phyloP scores from a whole-genome alignment of 2,329 filamentous ascomycete species.

The Venturiaceae sp. region DNA sequence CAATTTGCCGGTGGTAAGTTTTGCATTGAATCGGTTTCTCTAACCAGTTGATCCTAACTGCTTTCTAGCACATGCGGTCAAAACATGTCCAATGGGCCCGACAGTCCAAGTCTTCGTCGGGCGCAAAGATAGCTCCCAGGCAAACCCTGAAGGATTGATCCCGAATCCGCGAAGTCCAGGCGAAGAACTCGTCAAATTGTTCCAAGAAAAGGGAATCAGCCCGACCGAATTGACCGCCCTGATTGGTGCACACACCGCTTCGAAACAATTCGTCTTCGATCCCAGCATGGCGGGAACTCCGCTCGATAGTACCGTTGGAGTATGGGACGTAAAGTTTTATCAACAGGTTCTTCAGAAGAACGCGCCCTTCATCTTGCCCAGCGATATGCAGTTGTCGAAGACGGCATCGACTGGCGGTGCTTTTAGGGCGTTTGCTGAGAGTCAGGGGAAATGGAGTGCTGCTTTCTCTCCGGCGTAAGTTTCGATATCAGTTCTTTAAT shows the following conservation, averaged over 20 bases:
- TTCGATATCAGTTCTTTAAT: neutral
- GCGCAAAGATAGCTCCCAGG: neutral
- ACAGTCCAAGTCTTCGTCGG: constrained; percentile 34
- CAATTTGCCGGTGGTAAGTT: constrained; percentile 33
- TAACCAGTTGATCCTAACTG: neutral
- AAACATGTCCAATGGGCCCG: constrained; percentile 42
- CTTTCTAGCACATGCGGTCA: constrained; percentile 32
- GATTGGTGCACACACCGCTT: constrained; percentile 43
- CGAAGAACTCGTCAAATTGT: constrained; percentile 35
- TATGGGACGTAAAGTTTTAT: constrained; percentile 14
- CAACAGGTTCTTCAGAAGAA: constrained; percentile 16
- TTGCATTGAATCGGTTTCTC: neutral
- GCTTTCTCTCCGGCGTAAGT: constrained; percentile 14
- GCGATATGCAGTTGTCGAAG: constrained; percentile 19
- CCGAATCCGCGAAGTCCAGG: constrained; percentile 29
- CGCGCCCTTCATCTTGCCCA: constrained; percentile 19
- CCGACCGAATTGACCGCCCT: constrained; percentile 42
- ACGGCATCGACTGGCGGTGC: constrained; percentile 17
- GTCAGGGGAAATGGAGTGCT: constrained; percentile 24
- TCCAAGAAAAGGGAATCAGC: constrained; percentile 41
- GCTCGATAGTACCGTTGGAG: constrained; percentile 9
- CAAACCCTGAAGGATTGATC: constrained; percentile 5
- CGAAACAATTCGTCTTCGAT: constrained; percentile 38
- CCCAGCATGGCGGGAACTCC: constrained; percentile 13
- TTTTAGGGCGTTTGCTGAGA: constrained; percentile 24